phyloP scores from a whole-genome alignment of 2,329 filamentous ascomycete species.

The Chrysoporthe austroafricana region DNA sequence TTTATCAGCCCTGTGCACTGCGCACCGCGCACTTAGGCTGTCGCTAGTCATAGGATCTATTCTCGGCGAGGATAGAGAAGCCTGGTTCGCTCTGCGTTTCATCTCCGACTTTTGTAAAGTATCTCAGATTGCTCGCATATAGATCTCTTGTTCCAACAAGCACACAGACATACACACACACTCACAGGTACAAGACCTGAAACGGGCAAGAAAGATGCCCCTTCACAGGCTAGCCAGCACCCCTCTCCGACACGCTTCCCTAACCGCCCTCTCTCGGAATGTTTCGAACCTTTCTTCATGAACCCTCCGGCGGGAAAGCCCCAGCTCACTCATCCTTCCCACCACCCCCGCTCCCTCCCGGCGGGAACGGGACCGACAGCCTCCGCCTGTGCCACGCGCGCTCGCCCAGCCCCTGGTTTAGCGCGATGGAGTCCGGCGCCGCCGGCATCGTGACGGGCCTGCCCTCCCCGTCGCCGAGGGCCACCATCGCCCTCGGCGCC shows the following conservation, averaged over 20 bases:
- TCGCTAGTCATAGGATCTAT: too few relatives aligned
- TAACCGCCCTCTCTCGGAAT: background rate
- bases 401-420: slow-evolving; percentile 20
- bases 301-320: background rate
- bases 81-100: background rate
- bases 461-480: slow-evolving; percentile 53
- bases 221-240: background rate
- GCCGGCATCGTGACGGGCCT: slow-evolving; percentile 8
- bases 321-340: background rate
- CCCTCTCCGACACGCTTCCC: too few relatives aligned
- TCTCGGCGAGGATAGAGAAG: background rate
- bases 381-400: slow-evolving; percentile 24
- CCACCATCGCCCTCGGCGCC: slow-evolving; percentile 67
- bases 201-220: background rate
- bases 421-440: slow-evolving; percentile 17
- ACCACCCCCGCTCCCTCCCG: background rate
- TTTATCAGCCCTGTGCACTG: too few relatives aligned
- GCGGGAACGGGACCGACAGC: slow-evolving; percentile 11
- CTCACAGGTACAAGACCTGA: background rate
- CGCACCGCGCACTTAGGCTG: too few relatives aligned
- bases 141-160: background rate
- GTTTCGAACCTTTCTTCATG: background rate
- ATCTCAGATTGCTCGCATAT: background rate
- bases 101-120: background rate
- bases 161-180: too few relatives aligned